Base-by-base conservation (phyloP, 2,329 filamentous ascomycete genomes). In the Aspergillus eucalypticola region DNA sequence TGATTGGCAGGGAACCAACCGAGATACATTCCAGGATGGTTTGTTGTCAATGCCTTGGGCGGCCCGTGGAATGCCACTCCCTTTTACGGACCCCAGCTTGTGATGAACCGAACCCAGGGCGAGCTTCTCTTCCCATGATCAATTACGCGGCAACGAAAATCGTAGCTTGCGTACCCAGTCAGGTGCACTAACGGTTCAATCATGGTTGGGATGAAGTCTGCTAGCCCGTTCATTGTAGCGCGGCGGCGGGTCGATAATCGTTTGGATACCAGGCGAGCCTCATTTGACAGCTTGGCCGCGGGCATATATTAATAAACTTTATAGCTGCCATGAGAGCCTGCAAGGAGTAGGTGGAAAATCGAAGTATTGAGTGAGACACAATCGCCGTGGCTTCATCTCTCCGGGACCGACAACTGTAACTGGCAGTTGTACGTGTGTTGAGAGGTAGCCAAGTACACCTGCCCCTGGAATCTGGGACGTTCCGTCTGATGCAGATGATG, bases 1-100 rank as follows among this genome's bases (percentile, higher is more conserved):
- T 29, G 15, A 32, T 50, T 50, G 46, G 46, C 5, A 8, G 25
- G 27, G n/a, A 27, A 29, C 7, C 25, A 17, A 19, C 13, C 17
- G 46, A 54, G 54, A 42, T 62, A 52, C 68, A 70, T 70, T 70
- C 68, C 62, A 44, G 19, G 13, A 15, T 42, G 48, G 66, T 70
- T 70, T 70, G 67, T 68, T 67, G 61, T 59, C 66, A 66, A 42
- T 35, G 41, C 11, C n/a, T 19, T 21, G 39, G 29, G 7, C 11
- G 25, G 62, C 8, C 58, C 59, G 15, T 25, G 60, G 68, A 70
- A 70, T 70, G 67, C 50, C 46, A 21, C 8, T 50, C n/a, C 25
- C 46, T 17, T 15, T 11, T 8, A 23, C 23, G 21, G 44, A 25
- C 23, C 46, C 15, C 7, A 32, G 46, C 25, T 29, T 17, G 25